Base-by-base conservation (phyloP, 1,284 basidiomycete species). In the Rhodotorula sp. region DNA sequence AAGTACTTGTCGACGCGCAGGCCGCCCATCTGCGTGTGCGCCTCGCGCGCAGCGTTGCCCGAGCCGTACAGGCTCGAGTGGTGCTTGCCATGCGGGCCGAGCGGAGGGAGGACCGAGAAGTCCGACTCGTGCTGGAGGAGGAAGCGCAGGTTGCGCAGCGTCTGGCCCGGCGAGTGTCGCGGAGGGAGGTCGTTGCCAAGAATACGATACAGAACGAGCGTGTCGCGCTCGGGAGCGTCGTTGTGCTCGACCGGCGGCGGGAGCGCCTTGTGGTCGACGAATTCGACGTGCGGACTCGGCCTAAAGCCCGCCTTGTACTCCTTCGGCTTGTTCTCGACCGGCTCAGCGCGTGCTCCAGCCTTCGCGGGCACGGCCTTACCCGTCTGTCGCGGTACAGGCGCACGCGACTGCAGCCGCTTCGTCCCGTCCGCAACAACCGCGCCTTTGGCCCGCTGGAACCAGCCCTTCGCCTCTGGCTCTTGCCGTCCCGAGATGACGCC, bases 141-240 rank as follows among this genome's bases (percentile, higher is more conserved):
- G 75, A 80, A 80, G 27, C 77, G 72, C 13, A 80, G 74, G 68
- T 80, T 80, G 41, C 76, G 75, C 16, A 80, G 67, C 3, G 79
- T 80, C 68, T 80, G 80, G 16, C 77, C 76, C 13, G 76, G 74
- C 3, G 75, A 77, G 72, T 80, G 80, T 8, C 80, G 77, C 21
- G 80, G 80, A 21, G 80, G 80, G 10, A 80, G 70, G 64, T 80
- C 80, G 72, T 80, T 80, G 66, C 80, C 80, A 49, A 80, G 71
- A 63, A 80, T 79, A 17, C 80, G 75, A 64, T 80, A 80, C 17
- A 80, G 68, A 13, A 79, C 75, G 34, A 80, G 70, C 7, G 78
- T 78, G 70, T 80, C 78, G 57, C 80, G 76, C 45, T 80, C 66
- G 17, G 78, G 77, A 9, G 52, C 71, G 48, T 69, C 73, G 14